A percentile compares a stretch with the other conserved stretches of the same genome.
These are phyloP conservation scores for Globisporangium perplexum DNA, from an alignment of 352 stramenopile species.

Conservation along the genomic window DNA sequence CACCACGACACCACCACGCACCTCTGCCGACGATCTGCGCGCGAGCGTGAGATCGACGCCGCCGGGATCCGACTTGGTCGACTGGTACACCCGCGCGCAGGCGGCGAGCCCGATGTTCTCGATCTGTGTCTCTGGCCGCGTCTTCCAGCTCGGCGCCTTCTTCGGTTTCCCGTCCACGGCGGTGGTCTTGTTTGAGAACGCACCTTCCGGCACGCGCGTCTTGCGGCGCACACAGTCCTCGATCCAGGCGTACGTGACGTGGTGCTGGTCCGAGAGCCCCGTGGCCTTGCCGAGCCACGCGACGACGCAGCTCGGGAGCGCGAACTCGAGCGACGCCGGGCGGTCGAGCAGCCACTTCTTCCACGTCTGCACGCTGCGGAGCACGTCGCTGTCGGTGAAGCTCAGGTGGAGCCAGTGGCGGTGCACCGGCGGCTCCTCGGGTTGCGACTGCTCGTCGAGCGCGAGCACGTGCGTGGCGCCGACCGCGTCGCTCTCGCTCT, in stretches of 20 bases:
- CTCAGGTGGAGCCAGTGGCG: slow-evolving; percentile 38
- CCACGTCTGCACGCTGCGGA: slow-evolving; percentile 35
- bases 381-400: slow-evolving; percentile 41
- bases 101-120: slow-evolving; percentile 41
- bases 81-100: slow-evolving; percentile 41
- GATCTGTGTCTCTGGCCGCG: slow-evolving; percentile 33
- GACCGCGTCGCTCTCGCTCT: slow-evolving; percentile 31
- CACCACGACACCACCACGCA: slow-evolving; percentile 7
- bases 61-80: slow-evolving; percentile 22
- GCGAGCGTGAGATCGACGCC: slow-evolving; percentile 41
- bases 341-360: slow-evolving; percentile 28
- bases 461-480: slow-evolving; percentile 73
- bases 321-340: slow-evolving; percentile 28
- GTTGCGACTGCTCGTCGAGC: slow-evolving; percentile 32
- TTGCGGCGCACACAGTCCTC: slow-evolving; percentile 69
- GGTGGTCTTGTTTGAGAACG: slow-evolving; percentile 24
- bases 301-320: slow-evolving; percentile 50
- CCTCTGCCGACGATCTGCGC: slow-evolving; percentile 39
- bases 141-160: slow-evolving; percentile 41
- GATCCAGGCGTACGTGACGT: slow-evolving; percentile 78
- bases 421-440: slow-evolving; percentile 22
- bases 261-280: slow-evolving; percentile 43
- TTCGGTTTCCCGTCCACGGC: not conserved
- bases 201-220: slow-evolving; percentile 40
- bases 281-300: slow-evolving; percentile 46